These are phyloP conservation scores for Agaricus blazei DNA, from an alignment of 768 basidiomycete genomes.

Conservation along the genomic window DNA sequence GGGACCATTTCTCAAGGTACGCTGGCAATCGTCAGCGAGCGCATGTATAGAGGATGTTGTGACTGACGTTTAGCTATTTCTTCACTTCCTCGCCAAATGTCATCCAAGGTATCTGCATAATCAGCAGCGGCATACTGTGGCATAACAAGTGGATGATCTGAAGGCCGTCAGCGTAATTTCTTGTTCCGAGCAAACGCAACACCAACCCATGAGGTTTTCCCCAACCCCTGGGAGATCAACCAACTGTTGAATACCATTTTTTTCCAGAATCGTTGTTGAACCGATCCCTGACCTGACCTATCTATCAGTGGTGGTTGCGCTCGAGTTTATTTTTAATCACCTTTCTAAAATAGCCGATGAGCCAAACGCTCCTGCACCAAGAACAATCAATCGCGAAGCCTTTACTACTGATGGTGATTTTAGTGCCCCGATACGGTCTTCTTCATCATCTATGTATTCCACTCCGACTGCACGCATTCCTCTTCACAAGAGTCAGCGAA, in stretches of 20 bases:
- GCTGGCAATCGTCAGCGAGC: slow-evolving; percentile 2
- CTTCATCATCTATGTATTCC: slow-evolving; percentile 40
- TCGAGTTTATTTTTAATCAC: not conserved
- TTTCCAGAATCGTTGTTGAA: slow-evolving; percentile 28
- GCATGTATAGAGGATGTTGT: no score
- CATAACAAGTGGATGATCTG: slow-evolving; percentile 37
- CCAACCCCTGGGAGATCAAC: slow-evolving; percentile 76
- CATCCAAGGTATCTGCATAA: slow-evolving; percentile 45
- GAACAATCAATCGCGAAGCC: slow-evolving; percentile 41
- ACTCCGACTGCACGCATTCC: slow-evolving; percentile 42
- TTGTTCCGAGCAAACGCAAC: not conserved
- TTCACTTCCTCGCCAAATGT: slow-evolving; percentile 33
- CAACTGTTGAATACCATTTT: slow-evolving; percentile 38
- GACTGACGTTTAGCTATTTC: slow-evolving; percentile 35
- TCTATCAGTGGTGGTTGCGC: not conserved
- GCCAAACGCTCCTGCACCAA: slow-evolving; percentile 51
- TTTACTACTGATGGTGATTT: slow-evolving; percentile 20
- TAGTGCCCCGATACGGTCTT: slow-evolving; percentile 18
- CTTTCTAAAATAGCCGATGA: slow-evolving; percentile 53
- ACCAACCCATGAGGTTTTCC: slow-evolving; percentile 53
- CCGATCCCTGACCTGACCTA: slow-evolving; percentile 48
- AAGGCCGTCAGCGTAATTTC: not conserved
- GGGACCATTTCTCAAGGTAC: slow-evolving; percentile 21
- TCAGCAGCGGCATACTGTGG: slow-evolving; percentile 38
- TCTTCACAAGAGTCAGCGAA: slow-evolving; percentile 19